Evolutionary conservation across 2,329 filamentous ascomycete genomes (phyloP), one percentile per base, ranked within the genome.

Genomic region (Claviceps lovelessii): DNA sequence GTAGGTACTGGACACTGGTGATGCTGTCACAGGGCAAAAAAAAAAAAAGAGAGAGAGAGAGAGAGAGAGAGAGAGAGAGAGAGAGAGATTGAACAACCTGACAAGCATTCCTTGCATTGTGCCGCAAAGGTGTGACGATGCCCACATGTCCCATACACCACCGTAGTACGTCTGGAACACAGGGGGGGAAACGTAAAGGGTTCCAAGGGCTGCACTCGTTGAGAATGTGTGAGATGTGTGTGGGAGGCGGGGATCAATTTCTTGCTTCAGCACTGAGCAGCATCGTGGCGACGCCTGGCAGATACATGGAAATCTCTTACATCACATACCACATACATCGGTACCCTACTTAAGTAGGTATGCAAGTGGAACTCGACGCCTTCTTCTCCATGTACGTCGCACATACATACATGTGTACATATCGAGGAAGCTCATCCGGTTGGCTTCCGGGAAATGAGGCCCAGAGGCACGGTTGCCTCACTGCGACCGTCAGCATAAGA

Each of bases 361-460:
- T 33, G 33, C 8, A 33, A 33, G 31, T 33, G 33, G 42, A 28
- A 23, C 23, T 10, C 10, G 44, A 28, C 44, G 28, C 19, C 19
- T 46, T 7, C 2, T 23, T 15, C 5, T 46, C 11, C 13, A 23
- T 46, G 44, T 44, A 19, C 7, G 35, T 13, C 23, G 19, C 28
- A 28, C 44, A 46, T 46, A 28, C 23, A 28, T 11, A 28, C 19
- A 10, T 15, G 23, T 3, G 23, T 23, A 23, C 23, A 23, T 3
- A 23, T 23, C 23, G 23, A 46, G 44, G 11, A 35, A 37, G 49
- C 17, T 42, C 39, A 15, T 54, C 55, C 48, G 55, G 52, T 46
- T 46, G 49, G 55, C 52, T 56, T 28, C 55, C 54, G 51, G 55
- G 55, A 54, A 52, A 56, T 54, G 52, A 56, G 42, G 52, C 5